A percentile compares a stretch with the other conserved stretches of the same genome.
phyloP scores from a whole-genome alignment of 495 filamentous ascomycete genomes.

The Filosporella fistucella region DNA sequence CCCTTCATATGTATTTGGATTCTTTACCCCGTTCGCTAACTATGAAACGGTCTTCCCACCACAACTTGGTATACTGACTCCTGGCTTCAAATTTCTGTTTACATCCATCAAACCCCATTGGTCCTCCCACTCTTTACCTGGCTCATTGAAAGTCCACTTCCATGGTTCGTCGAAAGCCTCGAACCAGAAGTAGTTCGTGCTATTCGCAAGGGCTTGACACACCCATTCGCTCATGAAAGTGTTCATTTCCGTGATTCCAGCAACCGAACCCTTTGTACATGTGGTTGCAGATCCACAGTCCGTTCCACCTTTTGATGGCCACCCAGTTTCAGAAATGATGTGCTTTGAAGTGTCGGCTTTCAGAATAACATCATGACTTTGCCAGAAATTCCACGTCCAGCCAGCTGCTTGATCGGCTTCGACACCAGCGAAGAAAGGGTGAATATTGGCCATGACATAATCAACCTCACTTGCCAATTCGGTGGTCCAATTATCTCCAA shows the following conservation, averaged over 20 bases:
- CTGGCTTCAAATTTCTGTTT: constrained; percentile 77
- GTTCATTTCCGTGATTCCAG: constrained; percentile 82
- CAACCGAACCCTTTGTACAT: constrained; percentile 64
- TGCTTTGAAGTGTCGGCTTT: constrained; percentile 56
- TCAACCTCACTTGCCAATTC: constrained; percentile 66
- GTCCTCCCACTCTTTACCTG: constrained; percentile 81
- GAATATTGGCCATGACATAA: constrained; percentile 92
- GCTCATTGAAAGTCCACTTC: constrained; percentile 71
- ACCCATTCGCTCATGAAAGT: constrained; percentile 82
- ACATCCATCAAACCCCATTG: constrained; percentile 94
- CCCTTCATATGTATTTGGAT: too few species aligned
- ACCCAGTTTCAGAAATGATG: constrained; percentile 87
- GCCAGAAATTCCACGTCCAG: constrained; percentile 88
- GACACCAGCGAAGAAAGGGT: constrained; percentile 92
- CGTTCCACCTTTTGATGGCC: constrained; percentile 83
- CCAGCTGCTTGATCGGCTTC: constrained; percentile 59
- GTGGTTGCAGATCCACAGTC: constrained; percentile 57
- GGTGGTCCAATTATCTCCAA: constrained; percentile 83
- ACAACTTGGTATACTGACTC: constrained; percentile 85
- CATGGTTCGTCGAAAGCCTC: constrained; percentile 94
- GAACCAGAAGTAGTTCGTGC: constrained; percentile 95
- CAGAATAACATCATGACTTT: constrained; percentile 54
- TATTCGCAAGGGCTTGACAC: constrained; percentile 71
- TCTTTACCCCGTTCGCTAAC: too few species aligned
- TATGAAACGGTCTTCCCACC: constrained; percentile 70